Evolutionary conservation across 345 rosid species (phyloP).

Genomic region (Pistacia atlantica): DNA sequence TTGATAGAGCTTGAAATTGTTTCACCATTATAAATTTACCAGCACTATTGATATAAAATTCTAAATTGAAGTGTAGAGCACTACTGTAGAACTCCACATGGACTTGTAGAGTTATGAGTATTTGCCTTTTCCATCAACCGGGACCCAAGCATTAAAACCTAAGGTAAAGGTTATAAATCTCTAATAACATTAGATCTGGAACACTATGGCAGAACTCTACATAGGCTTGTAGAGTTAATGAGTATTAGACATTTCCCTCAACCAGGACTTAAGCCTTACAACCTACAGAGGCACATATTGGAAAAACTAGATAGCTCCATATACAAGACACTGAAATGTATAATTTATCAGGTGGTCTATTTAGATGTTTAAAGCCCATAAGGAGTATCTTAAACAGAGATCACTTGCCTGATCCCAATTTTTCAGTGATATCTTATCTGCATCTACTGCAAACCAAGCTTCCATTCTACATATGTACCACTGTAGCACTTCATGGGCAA

Average conservation of each 20-base stretch:
- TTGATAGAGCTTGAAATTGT: background rate
- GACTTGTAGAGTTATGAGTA: too few relatives aligned
- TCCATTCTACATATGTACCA: conserved; percentile 96
- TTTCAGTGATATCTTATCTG: conserved; percentile 80
- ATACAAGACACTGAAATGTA: background rate
- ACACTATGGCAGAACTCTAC: background rate
- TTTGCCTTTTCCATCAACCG: too few relatives aligned
- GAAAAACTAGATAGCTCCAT: background rate
- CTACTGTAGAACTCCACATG: too few relatives aligned
- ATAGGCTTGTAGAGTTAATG: background rate
- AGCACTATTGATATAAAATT: too few relatives aligned
- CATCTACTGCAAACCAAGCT: conserved; percentile 96
- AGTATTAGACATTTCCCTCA: background rate
- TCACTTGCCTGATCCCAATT: conserved; percentile 87
- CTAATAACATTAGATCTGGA: background rate
- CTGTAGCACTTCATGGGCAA: conserved; percentile 78
- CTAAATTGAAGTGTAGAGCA: too few relatives aligned
- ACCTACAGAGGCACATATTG: background rate
- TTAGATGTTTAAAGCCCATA: background rate
- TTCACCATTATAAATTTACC: background rate
- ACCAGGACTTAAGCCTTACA: background rate
- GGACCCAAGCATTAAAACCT: too few relatives aligned
- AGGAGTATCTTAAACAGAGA: background rate
- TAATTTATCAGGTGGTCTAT: background rate
- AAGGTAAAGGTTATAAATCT: background rate